Evolutionary conservation across 805 yeast species (phyloP).

Genomic region (Ogataea glucozyma): DNA sequence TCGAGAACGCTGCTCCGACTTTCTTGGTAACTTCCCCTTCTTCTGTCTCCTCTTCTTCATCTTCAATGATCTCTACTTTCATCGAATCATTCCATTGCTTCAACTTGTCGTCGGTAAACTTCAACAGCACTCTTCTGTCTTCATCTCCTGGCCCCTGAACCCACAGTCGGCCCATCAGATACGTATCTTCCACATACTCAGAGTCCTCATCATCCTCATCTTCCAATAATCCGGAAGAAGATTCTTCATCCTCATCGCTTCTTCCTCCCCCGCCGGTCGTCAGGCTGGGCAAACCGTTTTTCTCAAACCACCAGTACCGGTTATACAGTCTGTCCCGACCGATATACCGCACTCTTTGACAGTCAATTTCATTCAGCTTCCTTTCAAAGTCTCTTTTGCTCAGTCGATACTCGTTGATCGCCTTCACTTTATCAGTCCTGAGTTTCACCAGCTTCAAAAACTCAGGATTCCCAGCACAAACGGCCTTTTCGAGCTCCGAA

Average conservation of each 20-base stretch:
- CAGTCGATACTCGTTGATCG: constrained; percentile 47
- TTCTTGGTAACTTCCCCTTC: constrained; percentile 3
- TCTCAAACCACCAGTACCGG: constrained; percentile 95
- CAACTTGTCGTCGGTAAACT: constrained; percentile 41
- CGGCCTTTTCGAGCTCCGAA: constrained; percentile 37
- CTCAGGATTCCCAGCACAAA: constrained; percentile 43
- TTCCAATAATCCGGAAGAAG: constrained; percentile 31
- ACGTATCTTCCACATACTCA: constrained; percentile 55
- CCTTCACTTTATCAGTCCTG: constrained; percentile 42
- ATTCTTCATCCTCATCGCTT: constrained; percentile 32
- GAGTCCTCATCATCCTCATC: constrained; percentile 42
- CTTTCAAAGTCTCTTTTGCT: constrained; percentile 58
- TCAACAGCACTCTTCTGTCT: constrained; percentile 37
- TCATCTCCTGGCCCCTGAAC: constrained; percentile 79
- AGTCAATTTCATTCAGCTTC: constrained; percentile 65
- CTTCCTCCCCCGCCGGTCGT: too few species aligned
- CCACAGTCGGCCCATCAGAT: constrained; percentile 41
- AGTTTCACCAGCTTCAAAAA: constrained; percentile 45
- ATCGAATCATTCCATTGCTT: constrained; percentile 27
- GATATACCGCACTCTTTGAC: constrained; percentile 70
- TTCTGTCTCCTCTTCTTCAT: constrained; percentile 8
- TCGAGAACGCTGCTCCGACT: constrained; percentile 13
- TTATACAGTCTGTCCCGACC: constrained; percentile 86
- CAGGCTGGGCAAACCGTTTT: constrained; percentile 68
- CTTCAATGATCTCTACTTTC: too few species aligned